Percentiles rank a stretch among this genome's conserved stretches.
Evolutionary conservation across 495 filamentous ascomycete species (phyloP).

Genomic region (Aspergillus bertholletiae): DNA sequence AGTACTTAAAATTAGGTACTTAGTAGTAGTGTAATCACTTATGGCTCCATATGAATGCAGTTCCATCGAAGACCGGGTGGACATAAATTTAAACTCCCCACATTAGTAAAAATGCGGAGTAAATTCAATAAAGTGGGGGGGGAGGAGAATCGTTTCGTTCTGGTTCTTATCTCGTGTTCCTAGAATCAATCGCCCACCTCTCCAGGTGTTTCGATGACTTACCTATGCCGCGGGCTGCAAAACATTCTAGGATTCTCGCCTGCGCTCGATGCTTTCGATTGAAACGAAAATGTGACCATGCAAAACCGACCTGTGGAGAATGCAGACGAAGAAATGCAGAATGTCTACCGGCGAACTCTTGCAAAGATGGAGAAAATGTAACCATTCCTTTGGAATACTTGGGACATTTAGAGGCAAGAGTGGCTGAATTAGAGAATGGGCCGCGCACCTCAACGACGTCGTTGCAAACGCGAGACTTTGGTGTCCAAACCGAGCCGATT

Average conservation of each 20-base stretch:
- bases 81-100: not conserved
- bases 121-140: not conserved
- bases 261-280: conserved; percentile 33
- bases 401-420: conserved; percentile 23
- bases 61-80: not conserved
- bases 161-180: not conserved
- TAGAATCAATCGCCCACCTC: not conserved
- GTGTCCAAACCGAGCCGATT: conserved; percentile 27
- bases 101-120: too few species aligned
- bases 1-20: too few species aligned
- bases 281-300: conserved; percentile 35
- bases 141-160: not conserved
- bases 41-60: not conserved
- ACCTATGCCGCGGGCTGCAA: conserved; percentile 2
- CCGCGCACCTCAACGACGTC: not conserved
- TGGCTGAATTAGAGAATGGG: conserved; percentile 22
- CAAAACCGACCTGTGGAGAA: conserved; percentile 31
- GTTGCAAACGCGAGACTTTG: conserved; percentile 19
- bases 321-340: conserved; percentile 30
- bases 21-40: too few species aligned
- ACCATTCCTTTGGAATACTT: conserved; percentile 30
- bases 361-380: conserved; percentile 25
- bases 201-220: conserved; percentile 22
- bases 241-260: conserved; percentile 13
- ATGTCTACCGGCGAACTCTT: conserved; percentile 28